These are phyloP conservation scores for Fomitopsis schrenkii DNA, from an alignment of 1,284 basidiomycete species.

Conservation along the genomic window DNA sequence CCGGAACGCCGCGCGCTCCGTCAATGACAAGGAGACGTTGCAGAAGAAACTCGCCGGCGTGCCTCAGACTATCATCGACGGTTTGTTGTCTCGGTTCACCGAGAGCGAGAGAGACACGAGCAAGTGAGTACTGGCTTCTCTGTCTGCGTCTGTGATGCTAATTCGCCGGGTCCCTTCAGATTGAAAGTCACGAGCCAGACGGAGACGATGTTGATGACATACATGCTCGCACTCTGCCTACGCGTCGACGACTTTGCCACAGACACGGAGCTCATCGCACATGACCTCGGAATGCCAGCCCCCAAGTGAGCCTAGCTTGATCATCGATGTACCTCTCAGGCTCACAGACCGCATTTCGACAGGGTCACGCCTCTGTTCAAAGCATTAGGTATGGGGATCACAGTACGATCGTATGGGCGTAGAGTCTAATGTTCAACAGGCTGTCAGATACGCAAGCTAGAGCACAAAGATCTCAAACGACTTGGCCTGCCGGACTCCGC, in stretches of 20 bases:
- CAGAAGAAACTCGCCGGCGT: conserved; percentile 54
- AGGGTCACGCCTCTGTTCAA: conserved; percentile 32
- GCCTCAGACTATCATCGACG: conserved; percentile 66
- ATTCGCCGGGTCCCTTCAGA: conserved; percentile 32
- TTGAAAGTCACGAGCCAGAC: conserved; percentile 66
- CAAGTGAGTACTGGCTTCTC: conserved; percentile 34
- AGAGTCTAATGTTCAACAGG: conserved; percentile 34
- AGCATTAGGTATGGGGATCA: conserved; percentile 20
- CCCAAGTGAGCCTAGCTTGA: conserved; percentile 47
- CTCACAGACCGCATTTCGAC: conserved; percentile 7
- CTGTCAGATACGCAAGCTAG: conserved; percentile 64
- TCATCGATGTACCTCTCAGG: not conserved
- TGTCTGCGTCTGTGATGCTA: not conserved
- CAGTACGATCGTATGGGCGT: not conserved
- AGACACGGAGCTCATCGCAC: conserved; percentile 63
- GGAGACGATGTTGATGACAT: conserved; percentile 68
- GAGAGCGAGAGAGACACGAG: conserved; percentile 63
- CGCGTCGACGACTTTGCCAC: conserved; percentile 73
- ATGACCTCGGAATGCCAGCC: conserved; percentile 65
- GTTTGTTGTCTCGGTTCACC: conserved; percentile 76
- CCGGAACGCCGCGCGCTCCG: conserved; percentile 41
- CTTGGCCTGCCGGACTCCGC: conserved; percentile 62
- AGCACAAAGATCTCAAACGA: conserved; percentile 58
- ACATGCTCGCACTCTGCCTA: conserved; percentile 79
- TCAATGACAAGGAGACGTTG: conserved; percentile 47